Conservation (phyloP, 75 land plant genomes). For the Adiantum capillusveneris region DNA sequence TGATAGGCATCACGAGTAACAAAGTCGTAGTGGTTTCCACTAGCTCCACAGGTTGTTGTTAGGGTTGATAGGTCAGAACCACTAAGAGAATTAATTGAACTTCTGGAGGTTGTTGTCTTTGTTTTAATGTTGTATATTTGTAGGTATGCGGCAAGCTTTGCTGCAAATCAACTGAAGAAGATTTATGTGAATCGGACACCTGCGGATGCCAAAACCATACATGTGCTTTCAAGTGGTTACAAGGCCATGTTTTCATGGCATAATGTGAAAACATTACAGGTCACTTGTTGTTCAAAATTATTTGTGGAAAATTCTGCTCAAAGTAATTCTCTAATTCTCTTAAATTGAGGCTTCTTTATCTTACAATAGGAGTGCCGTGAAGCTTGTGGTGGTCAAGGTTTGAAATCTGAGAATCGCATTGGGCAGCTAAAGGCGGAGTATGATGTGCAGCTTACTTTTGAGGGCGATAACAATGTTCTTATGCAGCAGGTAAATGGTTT, state of each 20-base stretch:
- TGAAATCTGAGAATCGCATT: constrained; percentile 15
- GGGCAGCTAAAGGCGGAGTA: constrained; percentile 20
- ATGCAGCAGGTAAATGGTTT: constrained; percentile 10
- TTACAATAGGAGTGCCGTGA: constrained; percentile 24
- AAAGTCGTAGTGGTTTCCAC: too few relatives aligned
- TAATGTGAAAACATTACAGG: constrained; percentile 85
- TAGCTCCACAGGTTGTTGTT: too few relatives aligned
- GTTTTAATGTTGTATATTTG: constrained; percentile 4
- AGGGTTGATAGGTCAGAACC: too few relatives aligned
- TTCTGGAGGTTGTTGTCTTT: too few relatives aligned
- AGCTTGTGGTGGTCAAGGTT: constrained; percentile 26
- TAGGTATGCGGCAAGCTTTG: constrained; percentile 91
- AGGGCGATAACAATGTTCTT: constrained; percentile 23
- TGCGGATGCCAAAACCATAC: constrained; percentile 62
- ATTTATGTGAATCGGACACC: constrained; percentile 60
- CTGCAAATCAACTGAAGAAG: constrained; percentile 61
- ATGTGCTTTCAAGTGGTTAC: constrained; percentile 90
- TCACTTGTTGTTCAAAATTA: constrained; percentile 4
- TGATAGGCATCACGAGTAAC: too few relatives aligned
- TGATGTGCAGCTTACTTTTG: constrained; percentile 22
- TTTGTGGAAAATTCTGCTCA: too few relatives aligned
- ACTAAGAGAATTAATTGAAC: too few relatives aligned
- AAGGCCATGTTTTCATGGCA: constrained; percentile 94
- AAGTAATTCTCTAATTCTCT: background rate
- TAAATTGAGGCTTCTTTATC: background rate